These are phyloP conservation scores for Nigrograna mackinnonii DNA, from an alignment of 2,329 filamentous ascomycete genomes.

Conservation along the genomic window DNA sequence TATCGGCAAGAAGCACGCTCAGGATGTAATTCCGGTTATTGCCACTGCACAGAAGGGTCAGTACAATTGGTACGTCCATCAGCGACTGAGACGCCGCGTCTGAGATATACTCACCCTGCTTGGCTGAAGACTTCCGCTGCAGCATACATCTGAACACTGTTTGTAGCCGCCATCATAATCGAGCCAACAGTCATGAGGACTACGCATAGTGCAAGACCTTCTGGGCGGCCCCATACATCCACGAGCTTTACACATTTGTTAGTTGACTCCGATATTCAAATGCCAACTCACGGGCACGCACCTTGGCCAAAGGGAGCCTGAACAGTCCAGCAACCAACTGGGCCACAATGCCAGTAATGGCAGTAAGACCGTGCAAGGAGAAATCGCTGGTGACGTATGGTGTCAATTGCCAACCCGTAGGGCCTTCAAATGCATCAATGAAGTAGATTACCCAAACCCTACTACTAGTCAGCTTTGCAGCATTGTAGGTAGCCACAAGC, in stretches of 20 bases:
- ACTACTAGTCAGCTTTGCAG: background rate
- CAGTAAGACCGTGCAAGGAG: constrained; percentile 25
- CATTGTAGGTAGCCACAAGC: background rate
- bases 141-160: constrained; percentile 48
- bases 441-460: constrained; percentile 34
- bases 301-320: constrained; percentile 41
- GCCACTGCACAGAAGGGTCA: background rate
- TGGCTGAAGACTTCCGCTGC: constrained; percentile 56
- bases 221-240: constrained; percentile 42
- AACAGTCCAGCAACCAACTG: constrained; percentile 31
- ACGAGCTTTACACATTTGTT: too few species aligned
- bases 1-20: constrained; percentile 69
- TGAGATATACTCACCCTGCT: constrained; percentile 53
- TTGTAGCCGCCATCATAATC: constrained; percentile 68
- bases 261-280: too few species aligned
- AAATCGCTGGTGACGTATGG: constrained; percentile 38
- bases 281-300: too few species aligned
- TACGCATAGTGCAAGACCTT: constrained; percentile 39
- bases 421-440: constrained; percentile 47
- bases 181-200: constrained; percentile 39
- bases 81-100: constrained; percentile 50
- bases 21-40: constrained; percentile 69
- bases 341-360: constrained; percentile 26
- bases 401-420: constrained; percentile 36
- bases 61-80: constrained; percentile 48